Evolutionary conservation across 1,284 basidiomycete species (phyloP).

Genomic region (Leccinum pallidistipes): DNA sequence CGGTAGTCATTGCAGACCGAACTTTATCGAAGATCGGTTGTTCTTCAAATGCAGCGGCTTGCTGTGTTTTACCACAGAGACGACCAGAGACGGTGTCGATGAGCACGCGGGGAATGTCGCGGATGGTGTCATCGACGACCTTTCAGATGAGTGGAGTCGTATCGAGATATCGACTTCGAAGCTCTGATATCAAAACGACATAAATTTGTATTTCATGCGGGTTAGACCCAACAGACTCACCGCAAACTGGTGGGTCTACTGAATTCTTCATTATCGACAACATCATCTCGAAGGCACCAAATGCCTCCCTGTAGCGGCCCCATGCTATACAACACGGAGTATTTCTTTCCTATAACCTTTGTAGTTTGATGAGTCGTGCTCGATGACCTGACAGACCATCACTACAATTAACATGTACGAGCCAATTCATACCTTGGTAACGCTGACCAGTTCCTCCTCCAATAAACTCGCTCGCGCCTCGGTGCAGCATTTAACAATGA

Average conservation of each 20-base stretch:
- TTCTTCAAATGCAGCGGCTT: not conserved
- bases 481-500: not conserved
- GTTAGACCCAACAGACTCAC: no score
- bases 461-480: not conserved
- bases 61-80: not conserved
- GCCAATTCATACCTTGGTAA: no score
- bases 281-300: no score
- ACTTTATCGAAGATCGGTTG: not conserved
- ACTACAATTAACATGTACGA: no score
- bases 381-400: no score
- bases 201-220: not conserved
- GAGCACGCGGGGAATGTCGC: not conserved
- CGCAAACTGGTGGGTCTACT: no score
- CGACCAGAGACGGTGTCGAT: not conserved
- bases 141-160: not conserved
- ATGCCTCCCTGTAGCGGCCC: no score
- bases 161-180: not conserved
- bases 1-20: not conserved
- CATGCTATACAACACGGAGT: no score
- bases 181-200: not conserved
- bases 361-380: no score
- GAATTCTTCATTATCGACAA: no score
- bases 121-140: not conserved
- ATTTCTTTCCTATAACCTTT: no score
- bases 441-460: not conserved